Evolutionary conservation across 2,329 filamentous ascomycete genomes (phyloP).

Genomic region (Aspergillus texensis): DNA sequence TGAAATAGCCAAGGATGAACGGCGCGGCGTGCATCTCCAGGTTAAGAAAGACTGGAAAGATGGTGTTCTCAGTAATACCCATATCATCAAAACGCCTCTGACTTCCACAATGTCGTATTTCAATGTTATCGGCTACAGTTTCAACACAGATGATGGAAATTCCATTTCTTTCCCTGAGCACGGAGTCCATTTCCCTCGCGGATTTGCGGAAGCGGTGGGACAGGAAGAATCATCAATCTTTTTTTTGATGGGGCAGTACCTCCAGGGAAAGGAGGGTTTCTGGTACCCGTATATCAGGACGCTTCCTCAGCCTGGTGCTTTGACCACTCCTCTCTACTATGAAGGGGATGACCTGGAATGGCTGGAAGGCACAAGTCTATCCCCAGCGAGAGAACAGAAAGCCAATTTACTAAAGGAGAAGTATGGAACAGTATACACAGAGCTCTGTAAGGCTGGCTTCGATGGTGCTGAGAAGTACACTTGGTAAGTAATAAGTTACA

Average conservation of each 20-base stretch:
- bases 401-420: constrained; percentile 39
- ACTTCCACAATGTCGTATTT: constrained; percentile 41
- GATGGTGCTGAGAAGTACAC: constrained; percentile 37
- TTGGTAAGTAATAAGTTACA: constrained; percentile 34
- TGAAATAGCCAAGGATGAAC: constrained; percentile 35
- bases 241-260: constrained; percentile 69
- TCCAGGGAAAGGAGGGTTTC: constrained; percentile 60
- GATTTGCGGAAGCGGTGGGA: constrained; percentile 55
- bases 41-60: constrained; percentile 31
- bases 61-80: constrained; percentile 32
- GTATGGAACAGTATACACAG: constrained; percentile 36
- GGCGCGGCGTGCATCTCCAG: constrained; percentile 40
- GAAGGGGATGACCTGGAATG: constrained; percentile 60
- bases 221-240: constrained; percentile 67
- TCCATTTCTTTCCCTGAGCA: constrained; percentile 31
- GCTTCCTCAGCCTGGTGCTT: constrained; percentile 64
- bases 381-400: constrained; percentile 36
- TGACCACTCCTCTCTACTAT: constrained; percentile 68
- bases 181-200: constrained; percentile 48
- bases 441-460: constrained; percentile 37
- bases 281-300: constrained; percentile 71
- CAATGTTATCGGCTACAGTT: constrained; percentile 34
- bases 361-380: constrained; percentile 43
- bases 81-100: constrained; percentile 39
- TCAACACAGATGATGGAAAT: background rate